Percentiles rank a stretch among this genome's conserved stretches.
Evolutionary conservation across 1,284 basidiomycete genomes (phyloP).

Genomic region (Trichosporon sp.): DNA sequence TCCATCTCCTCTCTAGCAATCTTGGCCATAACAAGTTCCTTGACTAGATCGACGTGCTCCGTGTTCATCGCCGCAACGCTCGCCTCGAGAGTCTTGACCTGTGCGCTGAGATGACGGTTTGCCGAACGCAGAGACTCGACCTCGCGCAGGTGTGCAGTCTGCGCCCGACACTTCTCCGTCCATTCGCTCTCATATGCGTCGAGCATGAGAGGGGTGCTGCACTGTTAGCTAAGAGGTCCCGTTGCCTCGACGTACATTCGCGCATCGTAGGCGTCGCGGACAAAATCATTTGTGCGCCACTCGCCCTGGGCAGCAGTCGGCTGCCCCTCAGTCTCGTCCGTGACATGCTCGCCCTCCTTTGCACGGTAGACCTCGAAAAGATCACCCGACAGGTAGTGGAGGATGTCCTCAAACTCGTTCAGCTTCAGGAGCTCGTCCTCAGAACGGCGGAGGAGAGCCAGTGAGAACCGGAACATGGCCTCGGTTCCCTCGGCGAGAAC

Average conservation of each 20-base stretch:
- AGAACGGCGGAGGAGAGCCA: constrained; percentile 80
- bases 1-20: constrained; percentile 85
- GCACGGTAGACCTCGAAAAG: constrained; percentile 71
- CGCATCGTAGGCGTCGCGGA: constrained; percentile 74
- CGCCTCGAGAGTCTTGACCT: constrained; percentile 74
- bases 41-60: constrained; percentile 57
- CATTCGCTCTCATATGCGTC: constrained; percentile 85
- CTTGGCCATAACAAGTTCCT: constrained; percentile 80
- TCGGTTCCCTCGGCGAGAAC: constrained; percentile 96
- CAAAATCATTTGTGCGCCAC: constrained; percentile 74
- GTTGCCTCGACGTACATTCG: constrained; percentile 55
- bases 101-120: constrained; percentile 69
- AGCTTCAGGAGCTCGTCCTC: constrained; percentile 71
- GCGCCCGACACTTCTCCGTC: constrained; percentile 62
- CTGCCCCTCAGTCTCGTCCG: constrained; percentile 11
- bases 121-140: constrained; percentile 71
- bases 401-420: constrained; percentile 77
- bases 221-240: constrained; percentile 1
- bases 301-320: constrained; percentile 26
- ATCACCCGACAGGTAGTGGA: constrained; percentile 70
- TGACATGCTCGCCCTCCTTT: constrained; percentile 44
- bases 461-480: constrained; percentile 90
- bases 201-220: constrained; percentile 76
- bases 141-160: constrained; percentile 73
- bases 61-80: constrained; percentile 64